Evolutionary conservation across 2,329 filamentous ascomycete genomes (phyloP).

Genomic region (Fusarium dimerum): DNA sequence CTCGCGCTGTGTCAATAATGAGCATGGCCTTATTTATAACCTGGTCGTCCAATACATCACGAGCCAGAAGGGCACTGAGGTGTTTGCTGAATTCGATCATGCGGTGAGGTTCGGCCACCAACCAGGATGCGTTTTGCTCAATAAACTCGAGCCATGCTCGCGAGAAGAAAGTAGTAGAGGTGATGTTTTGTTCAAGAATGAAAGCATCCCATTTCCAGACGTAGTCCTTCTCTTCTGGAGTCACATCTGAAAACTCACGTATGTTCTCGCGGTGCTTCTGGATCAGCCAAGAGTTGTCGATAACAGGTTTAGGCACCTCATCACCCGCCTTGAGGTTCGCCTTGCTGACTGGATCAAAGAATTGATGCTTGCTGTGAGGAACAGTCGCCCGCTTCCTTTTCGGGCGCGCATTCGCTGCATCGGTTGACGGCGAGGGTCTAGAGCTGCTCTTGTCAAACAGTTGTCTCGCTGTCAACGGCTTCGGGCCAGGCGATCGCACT

Average conservation of each 20-base stretch:
- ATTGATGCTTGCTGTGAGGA: constrained; percentile 51
- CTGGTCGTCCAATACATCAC: constrained; percentile 47
- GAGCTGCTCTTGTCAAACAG: constrained; percentile 25
- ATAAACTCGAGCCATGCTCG: constrained; percentile 55
- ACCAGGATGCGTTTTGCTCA: constrained; percentile 51
- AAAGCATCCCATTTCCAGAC: constrained; percentile 61
- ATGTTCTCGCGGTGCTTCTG: constrained; percentile 61
- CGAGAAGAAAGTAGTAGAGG: constrained; percentile 53
- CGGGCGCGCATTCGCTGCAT: constrained; percentile 6
- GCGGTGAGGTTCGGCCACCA: constrained; percentile 49
- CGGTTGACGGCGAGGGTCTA: constrained; percentile 11
- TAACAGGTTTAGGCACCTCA: constrained; percentile 43
- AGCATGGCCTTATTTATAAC: constrained; percentile 44
- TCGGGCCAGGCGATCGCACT: constrained; percentile 24
- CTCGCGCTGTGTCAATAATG: constrained; percentile 45
- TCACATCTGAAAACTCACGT: constrained; percentile 58
- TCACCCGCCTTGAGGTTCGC: constrained; percentile 50
- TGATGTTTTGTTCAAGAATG: constrained; percentile 52
- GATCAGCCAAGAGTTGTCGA: constrained; percentile 56
- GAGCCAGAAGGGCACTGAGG: constrained; percentile 50
- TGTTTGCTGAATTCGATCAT: constrained; percentile 59
- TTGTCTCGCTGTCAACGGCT: constrained; percentile 20
- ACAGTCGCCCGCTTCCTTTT: constrained; percentile 40
- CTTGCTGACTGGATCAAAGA: constrained; percentile 61
- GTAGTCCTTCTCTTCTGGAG: constrained; percentile 56